A percentile compares a stretch with the other conserved stretches of the same genome.
phyloP scores from a whole-genome alignment of 495 filamentous ascomycete species.

The Mycothermus thermophilus region DNA sequence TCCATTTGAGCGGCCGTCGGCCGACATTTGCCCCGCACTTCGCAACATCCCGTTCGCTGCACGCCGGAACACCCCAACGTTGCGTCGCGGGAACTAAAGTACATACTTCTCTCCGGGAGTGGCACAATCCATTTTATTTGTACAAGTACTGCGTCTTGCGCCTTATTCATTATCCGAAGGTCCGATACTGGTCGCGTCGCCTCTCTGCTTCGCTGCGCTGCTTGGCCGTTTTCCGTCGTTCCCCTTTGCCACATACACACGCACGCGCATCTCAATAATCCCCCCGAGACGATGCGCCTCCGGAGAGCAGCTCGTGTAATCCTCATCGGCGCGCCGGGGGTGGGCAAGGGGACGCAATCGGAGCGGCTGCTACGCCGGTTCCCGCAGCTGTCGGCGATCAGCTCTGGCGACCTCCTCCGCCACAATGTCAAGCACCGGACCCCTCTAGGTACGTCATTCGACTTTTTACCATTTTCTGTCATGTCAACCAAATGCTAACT shows the following conservation, averaged over 20 bases:
- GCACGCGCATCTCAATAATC: no score
- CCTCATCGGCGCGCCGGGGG: conserved; percentile 82
- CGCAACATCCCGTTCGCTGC: background rate
- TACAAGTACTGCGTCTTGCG: no score
- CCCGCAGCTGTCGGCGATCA: conserved; percentile 79
- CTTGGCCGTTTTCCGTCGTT: background rate
- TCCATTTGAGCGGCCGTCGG: no score
- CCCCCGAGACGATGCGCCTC: conserved; percentile 49
- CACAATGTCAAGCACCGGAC: conserved; percentile 85
- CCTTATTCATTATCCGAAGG: no score
- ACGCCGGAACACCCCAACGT: no score
- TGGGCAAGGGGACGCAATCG: conserved; percentile 90
- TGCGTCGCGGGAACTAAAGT: no score
- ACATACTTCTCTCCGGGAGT: no score
- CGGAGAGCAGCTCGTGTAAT: conserved; percentile 81
- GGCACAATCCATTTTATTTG: no score
- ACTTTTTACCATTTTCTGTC: background rate
- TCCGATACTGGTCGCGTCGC: no score
- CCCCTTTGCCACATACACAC: background rate
- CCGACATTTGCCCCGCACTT: conserved; percentile 15
- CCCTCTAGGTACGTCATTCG: conserved; percentile 51
- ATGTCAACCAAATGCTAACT: conserved; percentile 1
- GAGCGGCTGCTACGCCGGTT: conserved; percentile 75
- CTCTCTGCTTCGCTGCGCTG: background rate
- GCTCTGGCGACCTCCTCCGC: conserved; percentile 81